Evolutionary conservation across 192 early-diverging fungal genomes (phyloP).

Genomic region (Coemansia biformis): DNA sequence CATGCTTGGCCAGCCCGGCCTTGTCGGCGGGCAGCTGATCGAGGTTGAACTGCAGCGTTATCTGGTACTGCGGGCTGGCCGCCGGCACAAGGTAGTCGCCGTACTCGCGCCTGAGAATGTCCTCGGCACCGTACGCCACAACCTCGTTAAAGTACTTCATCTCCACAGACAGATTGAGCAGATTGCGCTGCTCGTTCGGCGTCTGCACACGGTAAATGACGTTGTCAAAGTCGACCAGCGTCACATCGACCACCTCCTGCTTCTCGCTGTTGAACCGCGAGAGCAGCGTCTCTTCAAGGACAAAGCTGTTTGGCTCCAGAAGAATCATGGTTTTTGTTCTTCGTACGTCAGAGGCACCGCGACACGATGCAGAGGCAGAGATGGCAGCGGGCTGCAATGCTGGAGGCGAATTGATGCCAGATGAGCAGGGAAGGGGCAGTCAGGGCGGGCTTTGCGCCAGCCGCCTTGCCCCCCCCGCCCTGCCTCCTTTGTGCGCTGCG

Average conservation of each 20-base stretch:
- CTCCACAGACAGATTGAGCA: constrained; percentile 69
- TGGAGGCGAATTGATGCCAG: not conserved
- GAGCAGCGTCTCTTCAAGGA: constrained; percentile 60
- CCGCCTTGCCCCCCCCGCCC: no score
- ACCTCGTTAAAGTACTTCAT: constrained; percentile 85
- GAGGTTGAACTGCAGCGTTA: constrained; percentile 79
- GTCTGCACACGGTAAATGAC: constrained; percentile 82
- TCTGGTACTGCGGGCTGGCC: constrained; percentile 67
- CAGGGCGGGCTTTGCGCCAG: no score
- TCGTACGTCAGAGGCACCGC: no score
- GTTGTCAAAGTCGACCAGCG: constrained; percentile 95
- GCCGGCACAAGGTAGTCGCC: constrained; percentile 57
- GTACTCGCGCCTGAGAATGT: constrained; percentile 81
- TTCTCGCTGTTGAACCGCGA: constrained; percentile 62
- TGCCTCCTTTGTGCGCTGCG: no score
- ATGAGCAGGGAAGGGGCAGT: not conserved
- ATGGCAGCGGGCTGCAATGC: no score
- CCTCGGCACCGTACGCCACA: constrained; percentile 70
- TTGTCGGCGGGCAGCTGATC: constrained; percentile 67
- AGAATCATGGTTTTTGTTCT: constrained; percentile 40
- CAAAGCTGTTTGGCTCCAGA: constrained; percentile 52
- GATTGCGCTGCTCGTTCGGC: constrained; percentile 37
- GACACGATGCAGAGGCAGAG: constrained; percentile 1
- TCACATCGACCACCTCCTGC: constrained; percentile 66
- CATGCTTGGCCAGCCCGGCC: constrained; percentile 71